Evolutionary conservation across 164 flowering plant species (phyloP), one percentile per base, ranked within the genome.

Genomic region (Magnolia changhungtana): DNA sequence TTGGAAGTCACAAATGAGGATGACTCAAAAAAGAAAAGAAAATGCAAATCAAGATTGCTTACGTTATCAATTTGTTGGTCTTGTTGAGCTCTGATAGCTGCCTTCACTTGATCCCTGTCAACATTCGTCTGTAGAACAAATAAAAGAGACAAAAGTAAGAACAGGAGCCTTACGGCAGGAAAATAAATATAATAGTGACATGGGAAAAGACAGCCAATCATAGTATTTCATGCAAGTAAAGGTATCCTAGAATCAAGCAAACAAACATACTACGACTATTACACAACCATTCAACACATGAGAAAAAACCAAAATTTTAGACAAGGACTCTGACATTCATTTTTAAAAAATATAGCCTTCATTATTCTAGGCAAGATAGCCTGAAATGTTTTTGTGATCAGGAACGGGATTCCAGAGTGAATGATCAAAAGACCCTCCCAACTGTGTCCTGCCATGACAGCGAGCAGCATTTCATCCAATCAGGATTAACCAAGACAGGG

Each of bases 51-150:
- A 1, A 74, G 67, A 74, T 69, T 58, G 82, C 89, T 86, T 81
- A 78, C 99, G 82, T 96, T 94, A 78, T 96, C 97, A 79, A 96
- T 90, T 82, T 96, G 99, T 75, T 92, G 98, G 70, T 94, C 98
- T 78, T 94, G 99, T 76, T 96, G 99, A 81, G 98, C 98, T 87
- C 84, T 95, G 21, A 96, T 93, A 67, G 98, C 99, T 69, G 97
- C 99, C 85, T 94, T 94, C n/a, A 96, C 89, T 81, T 93, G 92
- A 84, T 93, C 98, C 84, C 79, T 91, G 78, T 90, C 96, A 74
- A 89, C 82, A 74, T 93, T 88, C 73, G 86, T 74, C 99, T 96
- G 85, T 13, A 75, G 29, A 71, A 66, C 10, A 73, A 7, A 50
- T 16, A 63, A 5, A 10, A 61, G 31, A 14, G 8, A 55, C 61